Percentiles rank a stretch among this genome's conserved stretches.
phyloP scores from a whole-genome alignment of 306 rosid species.

The Elaeagnus macrophylla region DNA sequence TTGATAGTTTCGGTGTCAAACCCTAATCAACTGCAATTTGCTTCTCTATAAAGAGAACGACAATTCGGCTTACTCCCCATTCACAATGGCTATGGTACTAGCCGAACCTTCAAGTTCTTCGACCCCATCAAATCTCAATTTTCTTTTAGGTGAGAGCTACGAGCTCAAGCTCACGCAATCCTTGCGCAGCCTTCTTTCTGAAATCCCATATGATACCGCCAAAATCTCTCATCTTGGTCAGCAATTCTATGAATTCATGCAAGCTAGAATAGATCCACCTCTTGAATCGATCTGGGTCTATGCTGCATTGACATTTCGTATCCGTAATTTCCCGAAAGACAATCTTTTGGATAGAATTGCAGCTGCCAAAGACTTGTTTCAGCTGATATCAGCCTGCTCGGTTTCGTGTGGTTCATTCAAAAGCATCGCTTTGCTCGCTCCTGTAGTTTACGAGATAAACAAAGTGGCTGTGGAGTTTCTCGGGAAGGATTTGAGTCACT shows the following conservation, averaged over 20 bases:
- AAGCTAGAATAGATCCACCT: slow-evolving; percentile 52
- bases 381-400: slow-evolving; percentile 39
- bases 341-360: slow-evolving; percentile 45
- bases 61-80: too few species aligned
- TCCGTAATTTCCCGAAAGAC: slow-evolving; percentile 22
- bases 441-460: slow-evolving; percentile 41
- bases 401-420: slow-evolving; percentile 36
- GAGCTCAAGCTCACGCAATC: slow-evolving; percentile 36
- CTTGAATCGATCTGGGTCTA: slow-evolving; percentile 70
- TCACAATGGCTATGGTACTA: slow-evolving; percentile 21
- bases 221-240: slow-evolving; percentile 21
- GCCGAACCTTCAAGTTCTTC: slow-evolving; percentile 18
- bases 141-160: slow-evolving; percentile 32
- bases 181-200: slow-evolving; percentile 32
- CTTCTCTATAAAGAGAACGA: too few species aligned
- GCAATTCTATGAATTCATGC: slow-evolving; percentile 39
- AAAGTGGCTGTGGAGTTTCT: slow-evolving; percentile 28
- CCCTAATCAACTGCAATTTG: too few species aligned
- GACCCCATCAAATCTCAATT: slow-evolving; percentile 4
- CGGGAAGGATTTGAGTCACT: slow-evolving; percentile 35
- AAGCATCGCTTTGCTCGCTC: slow-evolving; percentile 53
- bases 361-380: slow-evolving; percentile 43
- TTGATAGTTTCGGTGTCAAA: too few species aligned
- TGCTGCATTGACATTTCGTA: slow-evolving; percentile 38
- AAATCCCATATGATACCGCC: slow-evolving; percentile 29